phyloP scores from a whole-genome alignment of 2,329 filamentous ascomycete genomes.

The Colletotrichum cordylinicola region DNA sequence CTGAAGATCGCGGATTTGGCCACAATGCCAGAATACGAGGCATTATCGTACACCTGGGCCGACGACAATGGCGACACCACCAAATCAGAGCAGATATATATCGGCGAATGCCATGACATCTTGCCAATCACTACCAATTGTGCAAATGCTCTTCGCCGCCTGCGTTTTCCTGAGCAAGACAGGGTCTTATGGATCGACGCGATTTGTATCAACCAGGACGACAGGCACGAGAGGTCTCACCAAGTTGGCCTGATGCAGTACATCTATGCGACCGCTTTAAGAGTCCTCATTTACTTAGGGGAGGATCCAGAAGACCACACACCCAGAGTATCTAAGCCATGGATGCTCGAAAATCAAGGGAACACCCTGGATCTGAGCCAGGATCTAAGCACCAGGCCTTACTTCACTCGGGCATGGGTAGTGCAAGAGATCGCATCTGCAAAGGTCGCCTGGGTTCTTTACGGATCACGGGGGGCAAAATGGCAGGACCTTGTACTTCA shows the following conservation, averaged over 20 bases:
- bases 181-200: too few species aligned
- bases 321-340: not conserved
- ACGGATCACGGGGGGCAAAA: not conserved
- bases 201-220: constrained; percentile 12
- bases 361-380: not conserved
- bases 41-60: constrained; percentile 16
- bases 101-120: not conserved
- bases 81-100: not conserved
- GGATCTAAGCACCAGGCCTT: not conserved
- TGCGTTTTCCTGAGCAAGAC: not conserved
- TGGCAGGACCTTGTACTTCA: not conserved
- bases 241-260: constrained; percentile 25
- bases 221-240: constrained; percentile 5
- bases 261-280: constrained; percentile 17
- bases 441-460: not conserved
- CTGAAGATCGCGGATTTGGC: too few species aligned
- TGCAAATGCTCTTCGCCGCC: not conserved
- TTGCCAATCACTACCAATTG: not conserved
- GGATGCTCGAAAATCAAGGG: not conserved
- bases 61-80: not conserved
- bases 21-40: not conserved
- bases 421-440: constrained; percentile 3
- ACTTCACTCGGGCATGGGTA: not conserved
- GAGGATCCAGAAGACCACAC: not conserved
- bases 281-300: not conserved